Evolutionary conservation across 2,329 filamentous ascomycete species (phyloP).

Genomic region (Fusarium sp.): DNA sequence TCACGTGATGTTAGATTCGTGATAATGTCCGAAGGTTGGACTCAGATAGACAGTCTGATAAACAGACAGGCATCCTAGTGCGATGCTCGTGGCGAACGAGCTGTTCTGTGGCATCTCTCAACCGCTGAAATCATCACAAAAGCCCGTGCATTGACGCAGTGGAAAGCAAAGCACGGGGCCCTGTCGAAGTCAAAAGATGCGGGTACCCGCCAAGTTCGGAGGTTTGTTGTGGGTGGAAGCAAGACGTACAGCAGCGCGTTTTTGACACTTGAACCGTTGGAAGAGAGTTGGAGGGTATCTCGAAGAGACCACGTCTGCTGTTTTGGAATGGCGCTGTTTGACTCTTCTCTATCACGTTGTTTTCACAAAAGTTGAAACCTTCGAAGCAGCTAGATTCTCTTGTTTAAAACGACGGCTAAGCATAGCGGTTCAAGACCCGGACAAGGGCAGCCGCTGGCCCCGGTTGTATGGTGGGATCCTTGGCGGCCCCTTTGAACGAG

Average conservation of each 20-base stretch:
- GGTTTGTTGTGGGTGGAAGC: constrained; percentile 32
- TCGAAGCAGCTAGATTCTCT: constrained; percentile 2
- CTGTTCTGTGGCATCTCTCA: constrained; percentile 2
- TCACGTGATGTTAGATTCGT: constrained; percentile 21
- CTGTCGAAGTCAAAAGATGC: constrained; percentile 35
- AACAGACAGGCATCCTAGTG: background rate
- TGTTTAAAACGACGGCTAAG: background rate
- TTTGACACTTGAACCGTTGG: background rate
- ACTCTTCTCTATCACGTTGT: constrained; percentile 7
- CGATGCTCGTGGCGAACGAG: constrained; percentile 1
- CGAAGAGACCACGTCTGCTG: background rate
- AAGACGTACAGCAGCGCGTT: constrained; percentile 19
- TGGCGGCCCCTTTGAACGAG: constrained; percentile 44
- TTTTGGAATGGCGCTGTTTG: constrained; percentile 1
- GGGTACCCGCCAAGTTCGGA: constrained; percentile 35
- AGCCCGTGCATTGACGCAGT: constrained; percentile 33
- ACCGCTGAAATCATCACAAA: constrained; percentile 29
- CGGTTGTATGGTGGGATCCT: constrained; percentile 34
- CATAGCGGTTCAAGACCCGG: constrained; percentile 24
- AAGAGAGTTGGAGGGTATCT: background rate
- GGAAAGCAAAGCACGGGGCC: constrained; percentile 23
- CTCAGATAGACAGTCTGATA: background rate
- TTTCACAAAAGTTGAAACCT: constrained; percentile 8
- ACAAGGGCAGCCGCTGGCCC: constrained; percentile 36
- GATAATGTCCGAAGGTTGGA: no score